These are phyloP conservation scores for Hirsutella rhossiliensis DNA, from an alignment of 2,329 filamentous ascomycete genomes.

Conservation along the genomic window DNA sequence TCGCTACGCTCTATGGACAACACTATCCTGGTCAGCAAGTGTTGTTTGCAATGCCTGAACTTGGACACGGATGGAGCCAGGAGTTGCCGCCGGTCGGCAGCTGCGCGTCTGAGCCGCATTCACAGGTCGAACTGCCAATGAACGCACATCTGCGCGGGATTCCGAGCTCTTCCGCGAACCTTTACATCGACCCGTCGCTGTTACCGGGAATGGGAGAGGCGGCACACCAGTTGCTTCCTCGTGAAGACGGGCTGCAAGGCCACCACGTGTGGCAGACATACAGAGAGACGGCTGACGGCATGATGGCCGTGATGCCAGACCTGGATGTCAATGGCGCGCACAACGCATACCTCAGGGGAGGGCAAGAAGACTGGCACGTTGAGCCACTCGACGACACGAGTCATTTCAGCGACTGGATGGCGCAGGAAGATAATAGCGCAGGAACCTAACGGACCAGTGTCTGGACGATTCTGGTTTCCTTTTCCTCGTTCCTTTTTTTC, in stretches of 20 bases:
- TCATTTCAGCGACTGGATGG: conserved; percentile 20
- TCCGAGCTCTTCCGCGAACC: neutral
- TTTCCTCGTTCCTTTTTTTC: too few species aligned
- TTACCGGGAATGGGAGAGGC: conserved; percentile 1
- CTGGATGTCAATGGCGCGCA: conserved; percentile 8
- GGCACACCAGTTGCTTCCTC: neutral
- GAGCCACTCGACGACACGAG: conserved; percentile 18
- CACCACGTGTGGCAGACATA: neutral
- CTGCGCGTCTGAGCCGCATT: neutral
- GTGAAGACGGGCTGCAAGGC: neutral
- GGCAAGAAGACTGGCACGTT: conserved; percentile 21
- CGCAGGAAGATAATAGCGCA: conserved; percentile 3
- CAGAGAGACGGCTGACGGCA: neutral
- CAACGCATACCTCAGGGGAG: conserved; percentile 19
- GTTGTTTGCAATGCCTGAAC: neutral
- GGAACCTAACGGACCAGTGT: neutral
- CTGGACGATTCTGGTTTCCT: too few species aligned
- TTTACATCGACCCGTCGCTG: conserved; percentile 6
- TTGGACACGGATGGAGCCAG: neutral
- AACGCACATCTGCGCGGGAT: neutral
- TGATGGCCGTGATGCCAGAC: conserved; percentile 4
- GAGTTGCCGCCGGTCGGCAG: neutral
- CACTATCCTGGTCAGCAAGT: neutral
- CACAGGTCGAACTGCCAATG: neutral
- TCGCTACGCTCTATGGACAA: neutral